These are phyloP conservation scores for Lactarius pseudohatsudake DNA, from an alignment of 768 basidiomycete species.

Conservation along the genomic window DNA sequence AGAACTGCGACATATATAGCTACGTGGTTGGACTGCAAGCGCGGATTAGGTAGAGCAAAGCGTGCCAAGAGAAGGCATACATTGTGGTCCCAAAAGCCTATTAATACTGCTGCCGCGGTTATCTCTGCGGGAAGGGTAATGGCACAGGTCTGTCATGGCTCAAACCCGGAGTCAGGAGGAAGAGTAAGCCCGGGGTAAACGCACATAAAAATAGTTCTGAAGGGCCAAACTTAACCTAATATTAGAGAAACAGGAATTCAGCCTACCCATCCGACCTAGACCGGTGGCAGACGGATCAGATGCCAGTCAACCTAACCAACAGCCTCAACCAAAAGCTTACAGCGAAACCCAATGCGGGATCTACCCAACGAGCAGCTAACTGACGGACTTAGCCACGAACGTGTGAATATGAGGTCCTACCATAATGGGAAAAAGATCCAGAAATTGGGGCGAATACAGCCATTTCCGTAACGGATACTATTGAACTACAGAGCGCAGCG, in stretches of 20 bases:
- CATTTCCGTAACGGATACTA: constrained; percentile 36
- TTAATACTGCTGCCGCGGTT: constrained; percentile 26
- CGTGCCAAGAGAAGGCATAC: constrained; percentile 1
- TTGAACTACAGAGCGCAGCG: constrained; percentile 29
- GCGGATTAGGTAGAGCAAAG: not conserved
- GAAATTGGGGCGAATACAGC: constrained; percentile 34
- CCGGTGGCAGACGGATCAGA: not conserved
- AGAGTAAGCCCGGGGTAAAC: not conserved
- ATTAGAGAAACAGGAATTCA: not conserved
- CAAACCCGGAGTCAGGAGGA: not conserved
- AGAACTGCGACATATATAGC: constrained; percentile 25
- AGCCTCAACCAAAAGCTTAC: constrained; percentile 24
- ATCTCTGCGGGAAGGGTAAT: constrained; percentile 28
- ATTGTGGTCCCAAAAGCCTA: constrained; percentile 27
- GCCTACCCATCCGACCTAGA: constrained; percentile 30
- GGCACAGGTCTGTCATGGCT: constrained; percentile 23
- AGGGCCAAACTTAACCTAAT: not conserved
- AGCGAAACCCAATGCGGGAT: constrained; percentile 37
- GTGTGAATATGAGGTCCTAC: constrained; percentile 22
- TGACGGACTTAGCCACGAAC: not conserved
- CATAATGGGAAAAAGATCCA: constrained; percentile 35
- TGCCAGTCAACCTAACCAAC: too few relatives aligned
- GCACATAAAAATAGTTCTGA: constrained; percentile 30
- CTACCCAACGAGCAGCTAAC: constrained; percentile 37
- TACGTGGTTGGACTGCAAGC: constrained; percentile 16